These are phyloP conservation scores for Rhynchosporium secalis DNA, from an alignment of 2,329 filamentous ascomycete genomes.

Conservation along the genomic window DNA sequence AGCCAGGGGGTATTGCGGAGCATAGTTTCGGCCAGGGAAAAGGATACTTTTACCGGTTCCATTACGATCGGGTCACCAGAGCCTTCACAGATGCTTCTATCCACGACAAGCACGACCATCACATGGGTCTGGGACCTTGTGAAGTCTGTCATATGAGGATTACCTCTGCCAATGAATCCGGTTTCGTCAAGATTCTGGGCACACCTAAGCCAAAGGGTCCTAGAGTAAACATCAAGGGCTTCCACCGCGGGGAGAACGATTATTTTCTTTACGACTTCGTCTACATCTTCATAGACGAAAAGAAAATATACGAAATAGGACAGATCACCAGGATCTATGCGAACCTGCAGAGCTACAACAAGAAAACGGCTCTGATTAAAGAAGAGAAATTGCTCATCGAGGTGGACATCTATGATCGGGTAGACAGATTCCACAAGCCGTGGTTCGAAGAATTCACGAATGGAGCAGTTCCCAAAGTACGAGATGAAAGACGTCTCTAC, in stretches of 20 bases:
- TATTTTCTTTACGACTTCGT: conserved; percentile 1
- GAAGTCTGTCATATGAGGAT: not conserved
- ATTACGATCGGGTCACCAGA: too few relatives aligned
- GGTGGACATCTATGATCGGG: conserved; percentile 17
- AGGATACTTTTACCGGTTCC: not conserved
- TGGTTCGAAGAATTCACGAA: not conserved
- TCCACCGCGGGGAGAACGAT: not conserved
- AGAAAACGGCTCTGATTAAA: not conserved
- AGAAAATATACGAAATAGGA: conserved; percentile 21
- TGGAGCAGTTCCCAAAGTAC: not conserved
- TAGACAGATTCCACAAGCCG: conserved; percentile 10
- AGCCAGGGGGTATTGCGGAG: not conserved
- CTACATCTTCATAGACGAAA: conserved; percentile 19
- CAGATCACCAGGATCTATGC: conserved; percentile 18
- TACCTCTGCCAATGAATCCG: not conserved
- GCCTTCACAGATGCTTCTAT: too few relatives aligned
- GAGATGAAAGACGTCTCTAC: conserved; percentile 27
- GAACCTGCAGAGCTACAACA: not conserved
- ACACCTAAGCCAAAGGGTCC: not conserved
- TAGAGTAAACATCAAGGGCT: not conserved
- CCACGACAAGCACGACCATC: not conserved
- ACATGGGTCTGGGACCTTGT: not conserved
- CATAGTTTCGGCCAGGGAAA: not conserved
- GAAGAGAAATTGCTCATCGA: not conserved
- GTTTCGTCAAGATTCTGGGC: not conserved